phyloP scores from a whole-genome alignment of 306 rosid species.

The Prunus armeniaca region DNA sequence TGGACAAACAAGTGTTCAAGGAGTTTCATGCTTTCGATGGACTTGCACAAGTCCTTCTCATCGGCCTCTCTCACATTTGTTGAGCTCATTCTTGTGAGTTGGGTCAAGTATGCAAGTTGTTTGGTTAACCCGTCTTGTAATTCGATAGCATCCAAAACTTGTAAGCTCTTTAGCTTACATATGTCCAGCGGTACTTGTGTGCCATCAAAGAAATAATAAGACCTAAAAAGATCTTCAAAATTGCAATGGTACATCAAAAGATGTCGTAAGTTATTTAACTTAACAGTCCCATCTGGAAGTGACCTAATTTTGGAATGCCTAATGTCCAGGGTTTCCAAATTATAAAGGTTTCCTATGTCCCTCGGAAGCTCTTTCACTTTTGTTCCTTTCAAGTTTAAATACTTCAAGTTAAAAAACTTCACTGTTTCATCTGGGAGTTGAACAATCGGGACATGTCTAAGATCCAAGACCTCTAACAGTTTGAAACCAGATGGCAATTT shows the following conservation, averaged over 20 bases:
- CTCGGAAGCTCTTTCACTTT: slow-evolving; percentile 3
- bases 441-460: slow-evolving; percentile 3
- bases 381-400: slow-evolving; percentile 25
- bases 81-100: slow-evolving; percentile 4
- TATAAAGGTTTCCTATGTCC: slow-evolving; percentile 18
- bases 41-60: not conserved
- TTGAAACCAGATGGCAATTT: slow-evolving; percentile 1
- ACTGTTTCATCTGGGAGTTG: slow-evolving; percentile 11
- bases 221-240: not conserved
- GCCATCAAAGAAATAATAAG: not conserved
- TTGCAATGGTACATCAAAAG: not conserved
- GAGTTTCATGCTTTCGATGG: not conserved
- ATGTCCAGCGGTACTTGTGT: not conserved
- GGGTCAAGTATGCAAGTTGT: slow-evolving; percentile 1
- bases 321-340: slow-evolving; percentile 19
- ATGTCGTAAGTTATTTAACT: not conserved
- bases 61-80: not conserved
- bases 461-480: slow-evolving; percentile 9
- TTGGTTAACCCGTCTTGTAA: not conserved
- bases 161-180: not conserved
- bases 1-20: not conserved
- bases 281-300: not conserved
- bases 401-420: slow-evolving; percentile 15
- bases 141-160: not conserved
- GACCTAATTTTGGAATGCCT: not conserved